Conservation (phyloP, 495 filamentous ascomycete genomes). For the Daldinia childiae region DNA sequence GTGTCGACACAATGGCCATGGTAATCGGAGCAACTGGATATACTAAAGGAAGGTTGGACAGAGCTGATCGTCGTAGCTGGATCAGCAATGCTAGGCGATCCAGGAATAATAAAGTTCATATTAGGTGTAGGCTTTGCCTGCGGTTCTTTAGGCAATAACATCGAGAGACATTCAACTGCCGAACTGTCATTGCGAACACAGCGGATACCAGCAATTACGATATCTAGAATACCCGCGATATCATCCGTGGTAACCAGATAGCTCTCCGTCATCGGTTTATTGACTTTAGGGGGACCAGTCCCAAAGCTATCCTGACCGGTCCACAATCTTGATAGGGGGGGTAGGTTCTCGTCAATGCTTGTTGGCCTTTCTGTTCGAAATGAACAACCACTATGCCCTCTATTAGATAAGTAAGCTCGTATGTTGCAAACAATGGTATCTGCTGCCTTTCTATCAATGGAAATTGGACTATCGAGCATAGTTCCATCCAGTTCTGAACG, state of each 20-base stretch:
- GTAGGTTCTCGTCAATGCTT: slow-evolving; percentile 12
- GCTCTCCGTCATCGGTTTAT: slow-evolving; percentile 14
- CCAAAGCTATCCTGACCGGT: neutral
- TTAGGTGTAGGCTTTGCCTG: slow-evolving; percentile 29
- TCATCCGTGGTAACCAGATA: slow-evolving; percentile 39
- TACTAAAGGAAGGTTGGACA: slow-evolving; percentile 38
- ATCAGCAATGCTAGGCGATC: slow-evolving; percentile 35
- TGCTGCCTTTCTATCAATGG: slow-evolving; percentile 24
- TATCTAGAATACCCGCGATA: slow-evolving; percentile 41
- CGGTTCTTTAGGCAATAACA: slow-evolving; percentile 32
- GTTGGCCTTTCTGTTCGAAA: neutral
- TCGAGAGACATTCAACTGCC: slow-evolving; percentile 27
- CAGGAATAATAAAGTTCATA: slow-evolving; percentile 30
- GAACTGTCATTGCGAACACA: slow-evolving; percentile 14
- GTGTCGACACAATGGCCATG: slow-evolving; percentile 10
- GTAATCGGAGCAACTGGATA: slow-evolving; percentile 3
- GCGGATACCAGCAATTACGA: slow-evolving; percentile 33
- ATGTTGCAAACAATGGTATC: slow-evolving; percentile 37
- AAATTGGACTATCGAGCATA: neutral
- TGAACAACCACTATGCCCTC: slow-evolving; percentile 20
- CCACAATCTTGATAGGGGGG: slow-evolving; percentile 1
- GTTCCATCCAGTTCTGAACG: slow-evolving; percentile 7
- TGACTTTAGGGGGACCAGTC: neutral
- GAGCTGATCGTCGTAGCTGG: slow-evolving; percentile 45
- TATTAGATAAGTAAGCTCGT: slow-evolving; percentile 37